A percentile compares a stretch with the other conserved stretches of the same genome.
phyloP scores from a whole-genome alignment of 352 stramenopile species.

The Globisporangium irregulare region DNA sequence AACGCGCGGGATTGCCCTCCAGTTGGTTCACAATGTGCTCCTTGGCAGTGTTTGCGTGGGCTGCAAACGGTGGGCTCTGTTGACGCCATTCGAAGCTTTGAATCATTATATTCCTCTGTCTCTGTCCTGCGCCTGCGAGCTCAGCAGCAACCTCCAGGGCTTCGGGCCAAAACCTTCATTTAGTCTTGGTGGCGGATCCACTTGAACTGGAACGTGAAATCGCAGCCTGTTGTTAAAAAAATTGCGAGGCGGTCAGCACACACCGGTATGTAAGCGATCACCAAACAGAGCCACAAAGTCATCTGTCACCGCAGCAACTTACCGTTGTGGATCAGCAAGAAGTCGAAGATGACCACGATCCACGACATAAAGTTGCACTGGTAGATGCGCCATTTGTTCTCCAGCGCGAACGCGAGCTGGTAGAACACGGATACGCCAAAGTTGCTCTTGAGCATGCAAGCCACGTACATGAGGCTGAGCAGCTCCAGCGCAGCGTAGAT shows the following conservation, averaged over 20 bases:
- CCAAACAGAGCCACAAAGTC: no score
- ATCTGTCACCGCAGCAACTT: neutral
- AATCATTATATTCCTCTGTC: no score
- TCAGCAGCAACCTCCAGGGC: no score
- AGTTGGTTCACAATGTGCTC: no score
- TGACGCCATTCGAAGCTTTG: no score
- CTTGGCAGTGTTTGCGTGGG: no score
- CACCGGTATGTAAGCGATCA: no score
- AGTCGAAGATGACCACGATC: conserved; percentile 27
- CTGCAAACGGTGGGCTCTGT: no score
- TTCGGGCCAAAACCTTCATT: neutral
- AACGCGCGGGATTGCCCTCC: no score
- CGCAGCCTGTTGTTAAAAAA: neutral
- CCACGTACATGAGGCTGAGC: conserved; percentile 19
- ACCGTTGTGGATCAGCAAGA: conserved; percentile 24
- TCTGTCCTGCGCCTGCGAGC: no score
- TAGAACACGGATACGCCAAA: conserved; percentile 27
- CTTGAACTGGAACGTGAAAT: conserved; percentile 3
- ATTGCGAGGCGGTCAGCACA: no score
- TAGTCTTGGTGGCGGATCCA: neutral
- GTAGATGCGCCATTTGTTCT: conserved; percentile 24
- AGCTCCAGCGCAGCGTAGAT: conserved; percentile 24
- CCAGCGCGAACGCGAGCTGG: conserved; percentile 32
- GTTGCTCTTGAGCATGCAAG: conserved; percentile 14
- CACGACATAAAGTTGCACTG: conserved; percentile 28